These are phyloP conservation scores for Russula olivacea DNA, from an alignment of 768 basidiomycete species.

Conservation along the genomic window DNA sequence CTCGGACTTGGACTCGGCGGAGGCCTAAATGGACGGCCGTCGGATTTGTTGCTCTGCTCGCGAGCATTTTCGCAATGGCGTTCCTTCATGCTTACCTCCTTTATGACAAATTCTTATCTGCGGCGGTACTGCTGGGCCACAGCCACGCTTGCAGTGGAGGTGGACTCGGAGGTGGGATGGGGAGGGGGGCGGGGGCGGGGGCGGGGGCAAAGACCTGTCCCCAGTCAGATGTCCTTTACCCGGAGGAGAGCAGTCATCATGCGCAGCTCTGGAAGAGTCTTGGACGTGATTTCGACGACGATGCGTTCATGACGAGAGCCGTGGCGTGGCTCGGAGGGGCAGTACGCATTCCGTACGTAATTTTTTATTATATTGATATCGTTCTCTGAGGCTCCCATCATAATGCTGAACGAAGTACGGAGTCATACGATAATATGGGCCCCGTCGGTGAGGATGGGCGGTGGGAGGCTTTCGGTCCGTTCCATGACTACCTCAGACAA, in stretches of 20 bases:
- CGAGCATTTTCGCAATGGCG: background rate
- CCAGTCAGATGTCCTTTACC: constrained; percentile 32
- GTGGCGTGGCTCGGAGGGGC: constrained; percentile 38
- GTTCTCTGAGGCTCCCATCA: background rate
- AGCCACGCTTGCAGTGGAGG: too few species aligned
- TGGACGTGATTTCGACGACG: constrained; percentile 30
- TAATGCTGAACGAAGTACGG: constrained; percentile 38
- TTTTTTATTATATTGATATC: too few species aligned
- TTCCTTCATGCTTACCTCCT: background rate
- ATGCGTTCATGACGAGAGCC: constrained; percentile 34
- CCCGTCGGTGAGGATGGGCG: constrained; percentile 47
- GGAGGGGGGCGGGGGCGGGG: background rate
- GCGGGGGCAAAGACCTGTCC: constrained; percentile 2
- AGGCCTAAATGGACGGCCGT: constrained; percentile 1
- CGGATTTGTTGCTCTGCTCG: background rate
- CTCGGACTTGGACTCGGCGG: too few species aligned
- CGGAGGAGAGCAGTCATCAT: constrained; percentile 29
- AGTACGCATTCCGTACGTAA: constrained; percentile 36
- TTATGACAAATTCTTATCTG: background rate
- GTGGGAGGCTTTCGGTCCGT: constrained; percentile 37
- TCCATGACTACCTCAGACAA: constrained; percentile 39
- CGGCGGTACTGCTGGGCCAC: background rate
- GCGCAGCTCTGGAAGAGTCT: constrained; percentile 32
- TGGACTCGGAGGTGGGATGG: background rate
- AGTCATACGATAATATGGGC: constrained; percentile 46